Evolutionary conservation across 2,329 filamentous ascomycete species (phyloP).

Genomic region (Ophiobolus disseminans): DNA sequence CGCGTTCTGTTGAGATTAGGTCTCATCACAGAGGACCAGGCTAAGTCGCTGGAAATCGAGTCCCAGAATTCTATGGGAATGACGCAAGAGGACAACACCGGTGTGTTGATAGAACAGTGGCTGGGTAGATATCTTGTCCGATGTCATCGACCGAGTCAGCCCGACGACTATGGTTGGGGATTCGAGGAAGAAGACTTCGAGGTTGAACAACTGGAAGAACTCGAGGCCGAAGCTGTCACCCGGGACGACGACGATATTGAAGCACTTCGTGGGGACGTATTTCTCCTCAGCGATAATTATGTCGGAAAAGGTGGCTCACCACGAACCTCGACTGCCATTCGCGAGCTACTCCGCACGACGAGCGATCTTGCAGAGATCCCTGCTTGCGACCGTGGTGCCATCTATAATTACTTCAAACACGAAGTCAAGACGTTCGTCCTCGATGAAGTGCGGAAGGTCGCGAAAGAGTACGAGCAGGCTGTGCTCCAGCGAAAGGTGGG

Average conservation of each 20-base stretch:
- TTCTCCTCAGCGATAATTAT: conserved; percentile 50
- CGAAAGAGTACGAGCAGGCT: conserved; percentile 58
- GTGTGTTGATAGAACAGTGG: conserved; percentile 61
- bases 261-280: conserved; percentile 42
- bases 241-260: conserved; percentile 61
- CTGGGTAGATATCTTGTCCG: conserved; percentile 60
- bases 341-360: conserved; percentile 46
- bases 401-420: conserved; percentile 71
- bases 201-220: conserved; percentile 66
- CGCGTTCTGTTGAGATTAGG: conserved; percentile 60
- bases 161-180: conserved; percentile 60
- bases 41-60: conserved; percentile 64
- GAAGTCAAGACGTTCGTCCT: conserved; percentile 59
- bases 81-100: conserved; percentile 31
- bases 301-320: conserved; percentile 33
- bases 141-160: conserved; percentile 54
- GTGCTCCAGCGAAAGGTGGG: conserved; percentile 63
- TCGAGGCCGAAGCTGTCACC: conserved; percentile 63
- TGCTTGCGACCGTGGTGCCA: conserved; percentile 61
- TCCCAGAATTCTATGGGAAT: conserved; percentile 54
- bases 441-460: conserved; percentile 57
- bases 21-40: conserved; percentile 69
- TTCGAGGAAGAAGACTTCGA: conserved; percentile 68
- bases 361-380: conserved; percentile 69
- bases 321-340: conserved; percentile 40